Evolutionary conservation across 306 rosid genomes (phyloP).

Genomic region (Psophocarpus tetragonolobus): DNA sequence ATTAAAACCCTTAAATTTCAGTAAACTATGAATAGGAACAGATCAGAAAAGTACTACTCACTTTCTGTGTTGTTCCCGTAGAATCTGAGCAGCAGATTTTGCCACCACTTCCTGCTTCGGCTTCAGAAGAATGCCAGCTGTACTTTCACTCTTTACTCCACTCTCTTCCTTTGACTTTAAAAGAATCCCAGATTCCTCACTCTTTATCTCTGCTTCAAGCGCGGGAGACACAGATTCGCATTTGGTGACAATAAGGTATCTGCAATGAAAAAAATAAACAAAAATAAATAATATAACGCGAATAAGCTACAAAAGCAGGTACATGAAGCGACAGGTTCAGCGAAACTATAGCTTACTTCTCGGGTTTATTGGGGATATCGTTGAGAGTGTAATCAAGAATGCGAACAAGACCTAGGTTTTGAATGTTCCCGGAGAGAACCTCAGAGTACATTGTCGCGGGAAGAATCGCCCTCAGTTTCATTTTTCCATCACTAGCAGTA

Average conservation of each 20-base stretch:
- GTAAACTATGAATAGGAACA: not conserved
- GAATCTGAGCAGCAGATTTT: constrained; percentile 89
- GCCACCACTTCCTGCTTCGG: constrained; percentile 72
- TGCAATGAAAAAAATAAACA: constrained; percentile 14
- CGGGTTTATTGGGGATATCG: constrained; percentile 66
- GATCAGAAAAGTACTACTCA: constrained; percentile 38
- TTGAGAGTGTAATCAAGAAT: constrained; percentile 71
- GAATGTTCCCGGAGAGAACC: constrained; percentile 72
- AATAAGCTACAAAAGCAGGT: not conserved
- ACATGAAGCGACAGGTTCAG: fast-evolving
- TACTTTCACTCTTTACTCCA: constrained; percentile 40
- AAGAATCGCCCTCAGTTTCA: constrained; percentile 66
- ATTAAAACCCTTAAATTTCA: not conserved
- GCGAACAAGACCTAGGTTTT: constrained; percentile 83
- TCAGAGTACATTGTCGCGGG: constrained; percentile 48
- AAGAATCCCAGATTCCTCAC: constrained; percentile 38
- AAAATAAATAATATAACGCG: not conserved
- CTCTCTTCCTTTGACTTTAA: constrained; percentile 48
- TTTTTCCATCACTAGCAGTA: constrained; percentile 72
- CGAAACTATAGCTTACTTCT: constrained; percentile 56
- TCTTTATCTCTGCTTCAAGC: constrained; percentile 63
- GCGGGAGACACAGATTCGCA: constrained; percentile 81
- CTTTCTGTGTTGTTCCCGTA: constrained; percentile 78
- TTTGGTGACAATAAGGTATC: constrained; percentile 69
- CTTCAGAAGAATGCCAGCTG: constrained; percentile 57